phyloP scores from a whole-genome alignment of 495 filamentous ascomycete species.

The Lindgomyces ingoldianus region DNA sequence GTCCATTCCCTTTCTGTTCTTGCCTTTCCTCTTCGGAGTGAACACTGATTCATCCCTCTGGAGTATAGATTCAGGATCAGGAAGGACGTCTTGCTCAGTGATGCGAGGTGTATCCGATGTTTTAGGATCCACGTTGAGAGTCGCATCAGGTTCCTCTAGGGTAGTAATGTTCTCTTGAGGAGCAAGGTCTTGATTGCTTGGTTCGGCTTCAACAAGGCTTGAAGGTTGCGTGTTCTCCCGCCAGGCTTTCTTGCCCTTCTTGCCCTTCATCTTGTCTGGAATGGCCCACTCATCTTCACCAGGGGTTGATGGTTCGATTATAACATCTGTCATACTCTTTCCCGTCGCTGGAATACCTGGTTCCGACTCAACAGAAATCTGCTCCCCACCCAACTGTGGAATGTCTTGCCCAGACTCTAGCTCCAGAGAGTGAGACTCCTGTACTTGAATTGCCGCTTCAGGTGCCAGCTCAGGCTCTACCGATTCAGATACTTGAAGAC shows the following conservation, averaged over 20 bases:
- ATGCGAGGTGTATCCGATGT: neutral
- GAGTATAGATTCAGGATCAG: neutral
- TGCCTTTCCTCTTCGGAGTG: neutral
- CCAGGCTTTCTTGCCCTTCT: constrained; percentile 20
- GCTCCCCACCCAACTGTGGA: neutral
- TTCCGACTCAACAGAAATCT: neutral
- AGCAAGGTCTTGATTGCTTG: neutral
- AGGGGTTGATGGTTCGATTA: neutral
- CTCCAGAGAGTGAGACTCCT: neutral
- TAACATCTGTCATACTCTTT: neutral
- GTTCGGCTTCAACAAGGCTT: neutral
- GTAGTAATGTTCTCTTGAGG: neutral
- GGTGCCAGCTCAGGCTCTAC: neutral
- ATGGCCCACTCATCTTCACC: constrained; percentile 4
- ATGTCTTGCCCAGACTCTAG: neutral
- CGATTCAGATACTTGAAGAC: constrained; percentile 5
- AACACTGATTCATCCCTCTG: neutral
- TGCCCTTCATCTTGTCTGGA: constrained; percentile 14
- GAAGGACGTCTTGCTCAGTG: neutral
- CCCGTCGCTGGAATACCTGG: neutral
- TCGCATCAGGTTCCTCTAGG: too few species aligned
- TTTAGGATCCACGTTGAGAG: neutral
- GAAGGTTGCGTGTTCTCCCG: constrained; percentile 15
- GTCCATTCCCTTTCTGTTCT: constrained; percentile 2
- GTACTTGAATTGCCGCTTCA: too few species aligned